A percentile compares a stretch with the other conserved stretches of the same genome.
Conservation (phyloP, 2,329 filamentous ascomycete species). For the Beauveria sp. region DNA sequence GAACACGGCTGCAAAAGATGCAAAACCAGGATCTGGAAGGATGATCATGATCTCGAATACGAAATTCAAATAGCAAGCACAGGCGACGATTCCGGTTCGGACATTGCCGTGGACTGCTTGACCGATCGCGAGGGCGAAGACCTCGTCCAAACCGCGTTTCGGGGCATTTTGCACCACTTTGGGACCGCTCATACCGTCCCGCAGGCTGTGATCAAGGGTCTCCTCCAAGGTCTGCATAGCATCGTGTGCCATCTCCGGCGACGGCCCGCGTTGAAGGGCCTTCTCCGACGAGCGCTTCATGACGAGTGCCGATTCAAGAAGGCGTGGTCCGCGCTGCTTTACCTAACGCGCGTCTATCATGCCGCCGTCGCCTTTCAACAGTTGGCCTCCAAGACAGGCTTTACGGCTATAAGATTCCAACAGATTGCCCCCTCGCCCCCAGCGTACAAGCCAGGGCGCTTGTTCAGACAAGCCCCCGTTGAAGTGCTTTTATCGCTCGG, state of each 20-base stretch:
- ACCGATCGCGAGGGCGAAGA: neutral
- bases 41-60: neutral
- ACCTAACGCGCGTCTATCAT: neutral
- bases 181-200: neutral
- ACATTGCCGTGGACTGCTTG: neutral
- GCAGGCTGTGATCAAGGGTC: neutral
- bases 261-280: neutral
- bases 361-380: neutral
- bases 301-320: neutral
- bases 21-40: neutral
- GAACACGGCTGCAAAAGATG: neutral
- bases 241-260: neutral
- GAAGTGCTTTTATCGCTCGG: neutral
- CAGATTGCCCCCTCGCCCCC: neutral
- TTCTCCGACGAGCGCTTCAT: neutral
- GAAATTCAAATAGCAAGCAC: neutral
- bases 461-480: neutral
- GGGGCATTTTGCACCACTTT: neutral
- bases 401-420: neutral
- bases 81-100: neutral
- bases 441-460: neutral
- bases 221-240: neutral
- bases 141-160: neutral
- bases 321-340: neutral
- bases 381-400: neutral